Base-by-base conservation (phyloP, 192 early-diverging fungal species). In the Gonapodya sp. region DNA sequence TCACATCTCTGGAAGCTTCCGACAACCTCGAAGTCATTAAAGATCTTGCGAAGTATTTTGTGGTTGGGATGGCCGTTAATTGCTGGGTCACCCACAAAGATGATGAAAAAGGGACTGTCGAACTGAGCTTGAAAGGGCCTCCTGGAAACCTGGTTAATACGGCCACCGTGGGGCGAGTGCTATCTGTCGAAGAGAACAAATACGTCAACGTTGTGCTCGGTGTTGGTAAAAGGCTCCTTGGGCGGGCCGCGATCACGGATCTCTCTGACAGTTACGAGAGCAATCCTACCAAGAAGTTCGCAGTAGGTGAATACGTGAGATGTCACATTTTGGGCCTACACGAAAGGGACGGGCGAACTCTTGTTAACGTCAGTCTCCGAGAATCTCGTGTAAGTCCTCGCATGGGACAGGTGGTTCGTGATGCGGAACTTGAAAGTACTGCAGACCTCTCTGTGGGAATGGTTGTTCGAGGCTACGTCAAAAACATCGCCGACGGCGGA, bases 221-320 rank as follows among this genome's bases (percentile, higher is more conserved):
- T 1, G 85, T 87, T 35, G 80, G 81, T 75, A 80, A 93, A 31
- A 64, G 24, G 46, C 24, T 64, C 8, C 87, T 85, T 82, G 94
- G 94, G 73, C 85, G 87, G 18, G 87, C 91, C 30, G 85, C 87
- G 72, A 79, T 91, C 18, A 91, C 92, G 14, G 88, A 97, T 79
- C 82, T 93, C 72, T 78, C 80, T 18, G 91, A 91, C 79, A 84
- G 73, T 0, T 86, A 85, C 73, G 73, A 35, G n/a, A 82, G 82
- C 73, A 83, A 87, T 46, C 86, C 85, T 18, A 83, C 79, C 0
- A 73, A 46, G 0, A 81, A 36, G 2, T 89, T 83, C 46, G 73
- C 35, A 1, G 36, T 78, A 1, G 86, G 85, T 2, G 34, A 82
- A 30, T 78, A 84, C 64, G 85, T 89, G 0, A 35, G 36, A 1